Evolutionary conservation across 768 basidiomycete species (phyloP), one percentile per base, ranked within the genome.

Genomic region (Leccinum obscurum): DNA sequence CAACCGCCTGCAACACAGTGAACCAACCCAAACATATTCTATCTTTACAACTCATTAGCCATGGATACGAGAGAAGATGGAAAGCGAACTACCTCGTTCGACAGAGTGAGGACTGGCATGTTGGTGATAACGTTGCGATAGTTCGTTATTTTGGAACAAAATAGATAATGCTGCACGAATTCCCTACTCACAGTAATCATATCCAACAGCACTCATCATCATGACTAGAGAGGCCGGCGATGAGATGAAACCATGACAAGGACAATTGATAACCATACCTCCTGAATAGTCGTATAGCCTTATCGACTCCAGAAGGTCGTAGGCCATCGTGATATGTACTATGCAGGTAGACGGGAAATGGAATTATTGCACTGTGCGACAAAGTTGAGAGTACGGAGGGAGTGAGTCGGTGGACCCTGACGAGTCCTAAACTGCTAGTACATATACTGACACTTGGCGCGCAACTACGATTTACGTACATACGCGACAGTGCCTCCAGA

Each of bases 1-100:
- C 7, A 8, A 5, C 6, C 4, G 10, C 41, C n/a, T 15, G 15
- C 0, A 26, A 13, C 9, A 34, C 32, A 34, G 14, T 4, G 22
- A 22, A 3, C 60, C 30, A 15, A 67, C 65, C 65, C 65, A 67
- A 13, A 67, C 6, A 8, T 59, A 46, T 7, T 61, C 35, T 46
- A 67, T 50, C 66, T 67, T 32, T 32, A 14, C 7, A 48, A 24
- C 14, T 6, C 7, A 13, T 64, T 4, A 60, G 2, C 13, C 9
- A 13, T 15, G 3, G 3, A 46, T 34, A 13, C 39, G 2, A 2
- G 13, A 37, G 35, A 7, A 4, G 14, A 26, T 39, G 14, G 8
- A 6, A 20, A 15, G 58, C 2, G 11, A 65, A 13, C 20, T 52
- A 66, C 65, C 55, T 66, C 65, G 48, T 52, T 53, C 14, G 61